Evolutionary conservation across 768 basidiomycete genomes (phyloP).

Genomic region (Arthromyces matolae): DNA sequence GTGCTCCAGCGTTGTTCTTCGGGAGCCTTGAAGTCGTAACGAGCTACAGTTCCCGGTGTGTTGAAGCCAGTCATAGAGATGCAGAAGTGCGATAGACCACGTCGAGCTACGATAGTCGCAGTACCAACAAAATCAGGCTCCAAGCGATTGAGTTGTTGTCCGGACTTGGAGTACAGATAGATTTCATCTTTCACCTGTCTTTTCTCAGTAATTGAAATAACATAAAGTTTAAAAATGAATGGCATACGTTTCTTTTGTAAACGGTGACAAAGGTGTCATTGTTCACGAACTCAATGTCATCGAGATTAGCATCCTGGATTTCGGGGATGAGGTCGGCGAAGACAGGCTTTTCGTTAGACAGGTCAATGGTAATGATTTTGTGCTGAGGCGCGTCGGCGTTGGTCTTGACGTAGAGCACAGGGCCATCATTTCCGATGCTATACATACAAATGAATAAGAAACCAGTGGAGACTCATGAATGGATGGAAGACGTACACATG

Average conservation of each 20-base stretch:
- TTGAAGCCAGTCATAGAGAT: slow-evolving; percentile 65
- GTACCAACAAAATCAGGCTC: slow-evolving; percentile 68
- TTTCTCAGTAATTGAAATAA: slow-evolving; percentile 3
- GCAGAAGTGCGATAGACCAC: slow-evolving; percentile 60
- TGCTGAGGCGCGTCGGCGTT: slow-evolving; percentile 64
- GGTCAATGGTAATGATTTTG: slow-evolving; percentile 63
- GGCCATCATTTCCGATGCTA: slow-evolving; percentile 64
- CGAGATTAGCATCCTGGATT: slow-evolving; percentile 57
- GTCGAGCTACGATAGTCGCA: slow-evolving; percentile 46
- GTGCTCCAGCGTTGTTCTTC: slow-evolving; percentile 49
- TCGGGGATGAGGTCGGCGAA: slow-evolving; percentile 67
- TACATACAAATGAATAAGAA: slow-evolving; percentile 3
- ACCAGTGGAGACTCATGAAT: slow-evolving; percentile 4
- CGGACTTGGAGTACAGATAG: slow-evolving; percentile 60
- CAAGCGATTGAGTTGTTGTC: slow-evolving; percentile 51
- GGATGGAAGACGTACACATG: slow-evolving; percentile 46
- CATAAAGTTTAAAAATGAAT: background rate
- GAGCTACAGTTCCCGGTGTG: slow-evolving; percentile 62
- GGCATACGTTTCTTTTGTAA: slow-evolving; percentile 70
- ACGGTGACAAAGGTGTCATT: slow-evolving; percentile 54
- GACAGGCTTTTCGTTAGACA: slow-evolving; percentile 43
- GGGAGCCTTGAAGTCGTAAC: slow-evolving; percentile 60
- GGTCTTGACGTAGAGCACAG: slow-evolving; percentile 60
- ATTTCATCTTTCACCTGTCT: slow-evolving; percentile 74
- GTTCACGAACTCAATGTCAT: slow-evolving; percentile 43